Conservation (phyloP, 2,329 filamentous ascomycete species). For the Clonostachys sp. region DNA sequence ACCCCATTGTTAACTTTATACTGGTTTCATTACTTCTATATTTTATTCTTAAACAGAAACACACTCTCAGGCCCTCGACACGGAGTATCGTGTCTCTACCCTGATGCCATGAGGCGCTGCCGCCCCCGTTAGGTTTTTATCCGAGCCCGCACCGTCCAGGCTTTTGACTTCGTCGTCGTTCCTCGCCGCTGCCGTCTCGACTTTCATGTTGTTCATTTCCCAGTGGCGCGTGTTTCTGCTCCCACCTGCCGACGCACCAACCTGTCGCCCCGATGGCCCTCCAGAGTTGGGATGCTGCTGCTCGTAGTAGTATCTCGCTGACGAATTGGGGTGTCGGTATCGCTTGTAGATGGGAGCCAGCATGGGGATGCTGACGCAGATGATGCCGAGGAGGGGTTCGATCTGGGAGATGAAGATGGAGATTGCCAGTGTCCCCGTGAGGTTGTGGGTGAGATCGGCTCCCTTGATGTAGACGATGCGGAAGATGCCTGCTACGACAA, state of each 20-base stretch:
- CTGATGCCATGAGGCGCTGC: too few relatives aligned
- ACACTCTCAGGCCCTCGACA: too few relatives aligned
- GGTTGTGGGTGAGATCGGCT: constrained; percentile 5
- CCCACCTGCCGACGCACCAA: not conserved
- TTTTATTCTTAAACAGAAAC: too few relatives aligned
- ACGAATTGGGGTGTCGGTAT: not conserved
- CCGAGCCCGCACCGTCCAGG: not conserved
- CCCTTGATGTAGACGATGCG: constrained; percentile 6
- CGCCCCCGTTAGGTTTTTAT: not conserved
- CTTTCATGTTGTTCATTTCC: not conserved
- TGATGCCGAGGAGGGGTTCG: constrained; percentile 5
- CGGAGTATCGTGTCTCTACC: too few relatives aligned
- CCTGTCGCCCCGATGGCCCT: not conserved
- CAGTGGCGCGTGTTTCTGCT: not conserved
- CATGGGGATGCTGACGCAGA: constrained; percentile 9
- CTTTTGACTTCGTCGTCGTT: not conserved
- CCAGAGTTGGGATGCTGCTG: not conserved
- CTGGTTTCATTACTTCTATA: too few relatives aligned
- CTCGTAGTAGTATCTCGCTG: not conserved
- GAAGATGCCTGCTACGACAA: constrained; percentile 4
- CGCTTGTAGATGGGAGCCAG: constrained; percentile 7
- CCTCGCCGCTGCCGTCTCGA: too few relatives aligned
- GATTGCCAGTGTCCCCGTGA: constrained; percentile 4
- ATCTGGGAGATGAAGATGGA: constrained; percentile 4
- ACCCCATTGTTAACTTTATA: too few relatives aligned